These are phyloP conservation scores for Takashimella tepidaria DNA, from an alignment of 1,284 basidiomycete genomes.

Conservation along the genomic window DNA sequence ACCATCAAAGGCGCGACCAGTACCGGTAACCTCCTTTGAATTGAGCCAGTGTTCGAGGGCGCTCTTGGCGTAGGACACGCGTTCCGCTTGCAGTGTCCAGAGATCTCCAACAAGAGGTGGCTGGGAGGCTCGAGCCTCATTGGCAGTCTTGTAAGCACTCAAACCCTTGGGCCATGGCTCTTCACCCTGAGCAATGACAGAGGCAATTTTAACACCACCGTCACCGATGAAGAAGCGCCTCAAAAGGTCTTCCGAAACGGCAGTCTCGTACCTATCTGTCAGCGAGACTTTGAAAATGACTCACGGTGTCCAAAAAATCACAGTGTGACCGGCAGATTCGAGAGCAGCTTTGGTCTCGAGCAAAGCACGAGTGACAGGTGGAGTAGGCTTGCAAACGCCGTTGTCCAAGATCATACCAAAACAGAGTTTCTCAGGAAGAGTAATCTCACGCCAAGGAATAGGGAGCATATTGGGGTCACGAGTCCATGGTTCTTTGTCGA, in stretches of 20 bases:
- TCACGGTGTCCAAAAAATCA: conserved; percentile 46
- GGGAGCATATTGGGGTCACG: conserved; percentile 60
- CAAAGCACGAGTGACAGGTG: conserved; percentile 63
- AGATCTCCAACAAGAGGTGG: conserved; percentile 27
- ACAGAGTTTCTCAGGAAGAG: conserved; percentile 59
- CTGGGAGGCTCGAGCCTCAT: conserved; percentile 7
- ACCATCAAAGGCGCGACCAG: conserved; percentile 38
- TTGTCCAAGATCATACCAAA: conserved; percentile 54
- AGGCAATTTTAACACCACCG: conserved; percentile 36
- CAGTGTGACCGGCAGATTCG: conserved; percentile 60
- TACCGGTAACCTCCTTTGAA: conserved; percentile 25
- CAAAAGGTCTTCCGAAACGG: conserved; percentile 18
- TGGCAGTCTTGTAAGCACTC: conserved; percentile 16
- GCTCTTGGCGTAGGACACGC: conserved; percentile 25
- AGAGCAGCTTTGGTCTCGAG: conserved; percentile 58
- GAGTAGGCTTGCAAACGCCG: conserved; percentile 61
- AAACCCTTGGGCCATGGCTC: conserved; percentile 35
- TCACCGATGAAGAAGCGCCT: conserved; percentile 35
- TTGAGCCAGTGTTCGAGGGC: conserved; percentile 33
- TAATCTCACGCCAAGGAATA: conserved; percentile 62
- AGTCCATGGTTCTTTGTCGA: conserved; percentile 59
- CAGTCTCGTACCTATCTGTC: conserved; percentile 15
- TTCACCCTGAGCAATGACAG: conserved; percentile 16
- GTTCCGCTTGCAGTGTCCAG: conserved; percentile 31
- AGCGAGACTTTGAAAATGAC: neutral